A percentile compares a stretch with the other conserved stretches of the same genome.
phyloP scores from a whole-genome alignment of 306 rosid genomes.

The Dryas octopetala region DNA sequence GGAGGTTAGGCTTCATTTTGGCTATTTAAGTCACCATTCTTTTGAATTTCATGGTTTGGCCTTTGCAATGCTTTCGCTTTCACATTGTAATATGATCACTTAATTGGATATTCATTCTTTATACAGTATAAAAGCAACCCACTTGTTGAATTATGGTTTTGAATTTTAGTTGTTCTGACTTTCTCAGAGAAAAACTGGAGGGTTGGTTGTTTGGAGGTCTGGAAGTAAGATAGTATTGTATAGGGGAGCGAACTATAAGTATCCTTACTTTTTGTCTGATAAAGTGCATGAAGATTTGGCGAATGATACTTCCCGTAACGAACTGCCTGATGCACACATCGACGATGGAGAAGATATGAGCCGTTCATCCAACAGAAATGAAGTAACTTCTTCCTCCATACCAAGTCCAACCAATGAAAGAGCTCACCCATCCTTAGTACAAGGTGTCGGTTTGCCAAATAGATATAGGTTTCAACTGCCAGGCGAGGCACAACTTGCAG shows the following conservation, averaged over 20 bases:
- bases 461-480: slow-evolving; percentile 82
- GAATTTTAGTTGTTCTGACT: slow-evolving; percentile 10
- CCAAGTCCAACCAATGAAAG: slow-evolving; percentile 29
- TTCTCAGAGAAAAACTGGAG: slow-evolving; percentile 91
- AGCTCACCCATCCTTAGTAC: slow-evolving; percentile 46
- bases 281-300: slow-evolving; percentile 26
- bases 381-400: slow-evolving; percentile 29
- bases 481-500: slow-evolving; percentile 69
- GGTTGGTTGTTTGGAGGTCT: slow-evolving; percentile 90
- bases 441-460: slow-evolving; percentile 73
- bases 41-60: background rate
- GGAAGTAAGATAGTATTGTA: slow-evolving; percentile 85
- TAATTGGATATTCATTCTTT: background rate
- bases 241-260: slow-evolving; percentile 73
- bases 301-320: slow-evolving; percentile 31
- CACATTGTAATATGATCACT: background rate
- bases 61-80: background rate
- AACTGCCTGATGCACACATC: slow-evolving; percentile 28
- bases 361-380: slow-evolving; percentile 30
- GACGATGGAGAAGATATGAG: slow-evolving; percentile 32
- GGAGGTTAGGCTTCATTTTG: slow-evolving; percentile 54
- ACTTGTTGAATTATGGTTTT: background rate
- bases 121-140: background rate
- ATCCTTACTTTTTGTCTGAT: slow-evolving; percentile 70
- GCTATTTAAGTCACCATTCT: background rate